Evolutionary conservation across 164 flowering plant species (phyloP), one percentile per base, ranked within the genome.

Genomic region (Sextonia rubra): DNA sequence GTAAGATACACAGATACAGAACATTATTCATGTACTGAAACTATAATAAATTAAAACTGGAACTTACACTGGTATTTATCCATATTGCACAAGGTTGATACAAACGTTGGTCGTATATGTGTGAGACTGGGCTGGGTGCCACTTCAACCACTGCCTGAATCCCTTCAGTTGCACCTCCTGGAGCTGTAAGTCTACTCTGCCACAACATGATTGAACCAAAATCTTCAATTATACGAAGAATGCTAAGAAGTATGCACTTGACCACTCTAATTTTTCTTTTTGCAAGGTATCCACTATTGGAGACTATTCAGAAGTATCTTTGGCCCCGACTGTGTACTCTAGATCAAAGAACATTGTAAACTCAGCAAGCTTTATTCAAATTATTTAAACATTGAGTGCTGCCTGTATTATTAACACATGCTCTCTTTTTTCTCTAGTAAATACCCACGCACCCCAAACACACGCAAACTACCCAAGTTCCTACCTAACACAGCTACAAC

Each of bases 51-150:
- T 20, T 47, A 55, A 56, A 56, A 60, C 25, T 27, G 15, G 49
- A 65, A 61, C 30, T 75, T 23, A 47, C 68, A 25, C 62, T 48
- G 63, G 12, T 47, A 3, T 11, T 60, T 20, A 52, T 71, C 60
- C 44, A 8, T 12, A 37, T 62, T 48, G 55, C 12, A 52, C 44
- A 32, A 94, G 99, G 97, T 94, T 76, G 99, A 94, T 74, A 86
- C 88, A 69, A 94, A 94, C 83, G 99, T 91, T 81, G 98, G 88
- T 4, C 86, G 98, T 3, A 86, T 92, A 76, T 87, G 91, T 47
- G 91, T 92, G 25, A 84, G 99, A 47, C 79, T 91, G 18, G 99
- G 99, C 47, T 94, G 99, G 99, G 99, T 94, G 7, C 96, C 97
- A 58, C 85, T 92, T 63, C 86, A 86, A 75, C 92, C 98, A 64